Evolutionary conservation across 305 asterid genomes (phyloP).

Genomic region (Rubia peregrina): DNA sequence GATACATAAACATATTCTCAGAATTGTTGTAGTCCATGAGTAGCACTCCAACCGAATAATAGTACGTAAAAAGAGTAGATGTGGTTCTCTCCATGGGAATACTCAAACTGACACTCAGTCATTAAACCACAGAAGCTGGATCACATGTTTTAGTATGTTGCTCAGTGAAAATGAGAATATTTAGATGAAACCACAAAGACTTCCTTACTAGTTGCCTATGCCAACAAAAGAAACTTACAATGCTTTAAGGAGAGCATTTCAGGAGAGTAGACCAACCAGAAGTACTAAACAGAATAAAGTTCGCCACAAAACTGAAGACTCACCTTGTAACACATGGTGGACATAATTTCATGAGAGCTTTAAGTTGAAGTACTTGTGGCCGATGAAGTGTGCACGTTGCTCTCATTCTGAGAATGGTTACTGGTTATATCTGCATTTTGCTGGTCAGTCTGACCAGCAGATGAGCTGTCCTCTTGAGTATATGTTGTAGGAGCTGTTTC

Average conservation of each 20-base stretch:
- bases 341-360: constrained; percentile 20
- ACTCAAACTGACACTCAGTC: background rate
- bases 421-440: constrained; percentile 24
- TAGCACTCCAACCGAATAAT: background rate
- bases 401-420: constrained; percentile 32
- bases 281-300: background rate
- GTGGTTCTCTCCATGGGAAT: background rate
- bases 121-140: background rate
- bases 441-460: constrained; percentile 24
- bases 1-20: background rate
- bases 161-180: background rate
- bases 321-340: constrained; percentile 31
- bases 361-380: constrained; percentile 49
- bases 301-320: constrained; percentile 11
- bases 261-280: background rate
- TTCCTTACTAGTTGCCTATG: background rate
- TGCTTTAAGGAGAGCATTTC: background rate
- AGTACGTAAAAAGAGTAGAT: background rate
- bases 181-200: background rate
- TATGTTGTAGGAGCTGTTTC: constrained; percentile 20
- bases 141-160: background rate
- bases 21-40: background rate
- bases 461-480: constrained; percentile 25
- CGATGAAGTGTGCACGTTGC: constrained; percentile 32
- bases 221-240: background rate